Base-by-base conservation (phyloP, 2,329 filamentous ascomycete species). In the Macrophomina pseudophaseolina region DNA sequence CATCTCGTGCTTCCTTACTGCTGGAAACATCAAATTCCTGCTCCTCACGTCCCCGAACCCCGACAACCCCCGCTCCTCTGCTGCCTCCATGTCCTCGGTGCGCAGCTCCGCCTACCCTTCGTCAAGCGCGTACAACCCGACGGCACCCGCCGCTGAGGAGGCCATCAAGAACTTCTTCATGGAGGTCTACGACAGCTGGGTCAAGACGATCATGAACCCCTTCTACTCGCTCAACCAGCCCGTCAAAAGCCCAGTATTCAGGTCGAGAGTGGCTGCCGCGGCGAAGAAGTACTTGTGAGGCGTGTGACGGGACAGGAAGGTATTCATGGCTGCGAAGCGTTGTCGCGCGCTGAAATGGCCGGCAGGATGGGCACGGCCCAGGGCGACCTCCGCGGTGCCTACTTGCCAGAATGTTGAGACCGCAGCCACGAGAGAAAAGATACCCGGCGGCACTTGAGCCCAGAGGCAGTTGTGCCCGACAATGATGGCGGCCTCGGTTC, bases 141-240 rank as follows among this genome's bases (percentile, higher is more conserved):
- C 90, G 2, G 91, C 90, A 67, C 90, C 93, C 5, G 92, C 94
- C 76, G 97, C 94, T 5, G 95, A 99, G 81, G 95, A 99, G 81
- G 94, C 95, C 4, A 91, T 98, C 72, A 89, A 93, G 76, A 92
- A 92, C 80, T 99, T 98, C 82, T 97, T 99, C 82, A 85, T 87
- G 16, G 95, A 99, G 76, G 91, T 97, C 12, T 98, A 97, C 81
- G 95, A 99, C 81, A 93, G 90, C 72, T 99, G 94, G 90, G 88
- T 97, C 70, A 99, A 99, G 85, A 92, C 94, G 12, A 89, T 94
- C 67, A 98, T 99, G 95, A 98, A 89, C 76, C 95, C 95, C 0
- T 99, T 99, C 78, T 98, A 97, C 82, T 85, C 86, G 64, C 88
- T 90, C 65, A 94, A 97, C 70, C 91, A 91, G 85, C 90, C 92